A percentile compares a stretch with the other conserved stretches of the same genome.
Conservation (phyloP, 495 filamentous ascomycete species). For the Stereocaulon alpinum region DNA sequence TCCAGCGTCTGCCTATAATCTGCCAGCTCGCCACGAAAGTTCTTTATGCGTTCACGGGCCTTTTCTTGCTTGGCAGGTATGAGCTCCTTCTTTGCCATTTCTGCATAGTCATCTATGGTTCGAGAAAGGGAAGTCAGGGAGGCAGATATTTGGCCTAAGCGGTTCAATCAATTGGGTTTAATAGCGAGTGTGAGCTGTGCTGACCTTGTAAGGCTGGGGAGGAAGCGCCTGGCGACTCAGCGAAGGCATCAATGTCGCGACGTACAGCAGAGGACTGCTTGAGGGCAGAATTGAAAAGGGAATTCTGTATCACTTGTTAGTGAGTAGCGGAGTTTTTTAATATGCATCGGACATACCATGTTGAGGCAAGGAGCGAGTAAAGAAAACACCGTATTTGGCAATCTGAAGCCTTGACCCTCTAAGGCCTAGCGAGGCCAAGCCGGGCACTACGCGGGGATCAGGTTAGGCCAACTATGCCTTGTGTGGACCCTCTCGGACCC, state of each 20-base stretch:
- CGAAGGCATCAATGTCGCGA: constrained; percentile 67
- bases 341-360: constrained; percentile 17
- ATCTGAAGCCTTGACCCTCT: not conserved
- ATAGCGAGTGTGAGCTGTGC: constrained; percentile 23
- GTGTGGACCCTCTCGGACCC: not conserved
- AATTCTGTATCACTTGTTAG: constrained; percentile 47
- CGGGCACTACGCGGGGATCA: not conserved
- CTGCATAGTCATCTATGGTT: constrained; percentile 87
- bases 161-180: constrained; percentile 19
- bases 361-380: not conserved
- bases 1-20: constrained; percentile 73
- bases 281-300: constrained; percentile 88
- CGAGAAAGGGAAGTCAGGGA: constrained; percentile 81
- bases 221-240: constrained; percentile 49
- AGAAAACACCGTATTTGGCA: not conserved
- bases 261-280: constrained; percentile 86
- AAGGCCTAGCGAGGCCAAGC: not conserved
- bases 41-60: constrained; percentile 72
- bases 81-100: constrained; percentile 75
- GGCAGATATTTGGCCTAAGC: constrained; percentile 64
- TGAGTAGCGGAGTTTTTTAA: not conserved
- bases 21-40: constrained; percentile 70
- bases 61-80: constrained; percentile 83
- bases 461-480: not conserved
- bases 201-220: constrained; percentile 56